Evolutionary conservation across 352 stramenopile species (phyloP).

Genomic region (Thalassiosira mediterranea): DNA sequence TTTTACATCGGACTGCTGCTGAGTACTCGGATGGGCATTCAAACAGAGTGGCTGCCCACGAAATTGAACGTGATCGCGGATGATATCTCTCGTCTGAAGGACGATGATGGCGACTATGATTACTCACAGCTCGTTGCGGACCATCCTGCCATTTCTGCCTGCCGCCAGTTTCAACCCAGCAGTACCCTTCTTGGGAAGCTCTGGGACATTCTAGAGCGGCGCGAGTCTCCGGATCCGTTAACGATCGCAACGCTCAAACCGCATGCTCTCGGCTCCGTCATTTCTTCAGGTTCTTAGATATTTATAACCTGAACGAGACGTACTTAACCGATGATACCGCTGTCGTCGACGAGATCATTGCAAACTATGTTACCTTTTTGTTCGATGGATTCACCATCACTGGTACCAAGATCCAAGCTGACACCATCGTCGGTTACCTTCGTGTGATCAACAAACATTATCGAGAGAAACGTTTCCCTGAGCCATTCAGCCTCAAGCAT

Average conservation of each 20-base stretch:
- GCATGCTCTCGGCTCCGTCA: constrained; percentile 3
- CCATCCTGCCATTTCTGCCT: not conserved
- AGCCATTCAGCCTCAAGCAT: not conserved
- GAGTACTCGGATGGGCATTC: constrained; percentile 12
- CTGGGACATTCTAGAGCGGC: not conserved
- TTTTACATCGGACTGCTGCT: constrained; percentile 31
- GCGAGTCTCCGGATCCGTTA: constrained; percentile 7
- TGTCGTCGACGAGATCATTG: constrained; percentile 11
- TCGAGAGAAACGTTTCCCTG: not conserved
- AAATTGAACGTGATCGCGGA: constrained; percentile 24
- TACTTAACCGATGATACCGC: not conserved
- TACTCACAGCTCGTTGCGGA: not conserved
- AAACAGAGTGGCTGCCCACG: constrained; percentile 30
- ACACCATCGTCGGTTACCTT: constrained; percentile 10
- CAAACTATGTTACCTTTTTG: constrained; percentile 5
- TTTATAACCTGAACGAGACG: not conserved
- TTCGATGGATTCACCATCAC: constrained; percentile 1
- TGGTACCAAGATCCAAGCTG: not conserved
- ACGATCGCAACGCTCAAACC: constrained; percentile 1
- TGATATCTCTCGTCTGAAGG: constrained; percentile 26
- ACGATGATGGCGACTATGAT: constrained; percentile 5
- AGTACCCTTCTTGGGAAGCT: constrained; percentile 13
- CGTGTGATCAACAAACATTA: constrained; percentile 8
- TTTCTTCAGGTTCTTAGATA: constrained; percentile 11
- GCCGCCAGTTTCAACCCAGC: constrained; percentile 13